Evolutionary conservation across 2,329 filamentous ascomycete genomes (phyloP).

Genomic region (Talaromyces albobiverticillius): DNA sequence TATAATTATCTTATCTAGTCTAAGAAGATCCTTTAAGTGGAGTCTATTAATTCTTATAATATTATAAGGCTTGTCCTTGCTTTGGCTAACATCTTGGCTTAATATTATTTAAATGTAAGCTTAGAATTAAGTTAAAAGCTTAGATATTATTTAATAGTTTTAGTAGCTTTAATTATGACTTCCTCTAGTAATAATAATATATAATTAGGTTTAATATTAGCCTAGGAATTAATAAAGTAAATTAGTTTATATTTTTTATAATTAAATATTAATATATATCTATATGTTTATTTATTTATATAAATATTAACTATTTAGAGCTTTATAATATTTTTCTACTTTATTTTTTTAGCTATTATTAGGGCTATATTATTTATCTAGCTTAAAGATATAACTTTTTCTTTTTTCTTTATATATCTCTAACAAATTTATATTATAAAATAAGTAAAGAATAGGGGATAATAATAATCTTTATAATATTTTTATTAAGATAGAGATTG

Average conservation of each 20-base stretch:
- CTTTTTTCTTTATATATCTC: neutral
- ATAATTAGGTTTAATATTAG: neutral
- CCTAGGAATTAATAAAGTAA: neutral
- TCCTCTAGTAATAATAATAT: neutral
- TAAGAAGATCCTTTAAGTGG: neutral
- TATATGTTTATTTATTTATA: neutral
- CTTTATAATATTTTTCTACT: neutral
- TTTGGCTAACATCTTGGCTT: neutral
- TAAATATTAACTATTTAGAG: neutral
- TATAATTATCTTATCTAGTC: neutral
- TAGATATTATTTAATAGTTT: neutral
- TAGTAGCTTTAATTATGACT: neutral
- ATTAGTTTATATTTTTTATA: slow-evolving; percentile 4
- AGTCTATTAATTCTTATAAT: neutral
- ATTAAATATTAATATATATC: neutral
- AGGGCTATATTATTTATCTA: neutral
- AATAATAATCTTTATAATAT: neutral
- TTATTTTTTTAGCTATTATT: neutral
- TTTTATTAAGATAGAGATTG: neutral
- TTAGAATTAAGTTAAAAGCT: neutral
- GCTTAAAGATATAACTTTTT: neutral
- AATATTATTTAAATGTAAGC: neutral
- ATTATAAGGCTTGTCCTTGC: neutral
- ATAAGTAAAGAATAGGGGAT: neutral
- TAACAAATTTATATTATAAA: neutral